Percentiles rank a stretch among this genome's conserved stretches.
These are phyloP conservation scores for Posidonia oceanica DNA, from an alignment of 116 monocot species.

Conservation along the genomic window DNA sequence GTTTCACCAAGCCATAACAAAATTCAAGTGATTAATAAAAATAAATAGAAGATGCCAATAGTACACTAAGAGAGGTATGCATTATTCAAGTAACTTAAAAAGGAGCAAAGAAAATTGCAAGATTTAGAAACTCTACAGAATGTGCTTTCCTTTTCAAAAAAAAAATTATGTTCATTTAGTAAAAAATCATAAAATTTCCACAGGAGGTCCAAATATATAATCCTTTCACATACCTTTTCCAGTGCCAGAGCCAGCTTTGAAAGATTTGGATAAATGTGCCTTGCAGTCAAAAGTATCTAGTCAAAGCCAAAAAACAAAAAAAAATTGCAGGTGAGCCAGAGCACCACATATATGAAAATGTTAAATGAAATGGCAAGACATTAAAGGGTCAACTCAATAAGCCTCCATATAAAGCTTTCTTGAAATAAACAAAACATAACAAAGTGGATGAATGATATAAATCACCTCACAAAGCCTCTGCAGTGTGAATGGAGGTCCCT, in stretches of 20 bases:
- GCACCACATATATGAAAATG: neutral
- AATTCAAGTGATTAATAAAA: too few relatives aligned
- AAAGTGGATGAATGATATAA: conserved; percentile 6
- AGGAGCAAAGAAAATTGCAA: too few relatives aligned
- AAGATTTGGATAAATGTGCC: conserved; percentile 55
- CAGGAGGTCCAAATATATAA: neutral
- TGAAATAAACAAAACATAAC: neutral
- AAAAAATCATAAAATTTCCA: neutral
- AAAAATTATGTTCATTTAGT: neutral
- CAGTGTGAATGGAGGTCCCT: conserved; percentile 96
- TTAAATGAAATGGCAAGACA: neutral
- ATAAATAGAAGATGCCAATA: too few relatives aligned
- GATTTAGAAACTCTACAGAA: too few relatives aligned
- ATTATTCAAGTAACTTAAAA: too few relatives aligned
- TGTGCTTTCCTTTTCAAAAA: neutral
- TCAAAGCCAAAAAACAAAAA: conserved; percentile 7
- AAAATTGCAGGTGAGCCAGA: neutral
- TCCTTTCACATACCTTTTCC: conserved; percentile 53
- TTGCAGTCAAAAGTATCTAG: conserved; percentile 83
- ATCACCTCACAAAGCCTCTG: conserved; percentile 94
- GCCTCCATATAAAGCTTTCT: neutral
- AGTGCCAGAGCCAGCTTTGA: conserved; percentile 85
- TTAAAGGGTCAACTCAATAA: too few relatives aligned
- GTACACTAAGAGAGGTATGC: too few relatives aligned
- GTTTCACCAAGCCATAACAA: too few relatives aligned